Percentiles rank a stretch among this genome's conserved stretches.
Conservation (phyloP, 2,329 filamentous ascomycete genomes). For the Pyricularia sp. region DNA sequence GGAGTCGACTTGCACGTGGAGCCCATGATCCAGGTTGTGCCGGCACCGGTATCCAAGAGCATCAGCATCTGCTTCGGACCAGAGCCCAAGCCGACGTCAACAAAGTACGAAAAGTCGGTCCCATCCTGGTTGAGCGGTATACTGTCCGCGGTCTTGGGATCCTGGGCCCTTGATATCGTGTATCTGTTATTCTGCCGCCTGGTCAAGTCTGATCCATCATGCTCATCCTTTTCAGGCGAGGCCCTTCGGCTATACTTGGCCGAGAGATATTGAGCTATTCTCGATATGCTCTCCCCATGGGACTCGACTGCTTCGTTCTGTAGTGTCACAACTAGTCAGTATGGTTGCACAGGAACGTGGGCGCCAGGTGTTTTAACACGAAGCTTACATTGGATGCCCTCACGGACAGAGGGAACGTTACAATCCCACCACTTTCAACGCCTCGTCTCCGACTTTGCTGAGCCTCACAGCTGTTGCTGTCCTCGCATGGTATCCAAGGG, state of each 20-base stretch:
- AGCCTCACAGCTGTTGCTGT: slow-evolving; percentile 12
- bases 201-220: slow-evolving; percentile 11
- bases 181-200: slow-evolving; percentile 37
- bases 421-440: slow-evolving; percentile 9
- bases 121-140: slow-evolving; percentile 54
- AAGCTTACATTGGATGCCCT: slow-evolving; percentile 22
- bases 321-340: background rate
- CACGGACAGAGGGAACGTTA: slow-evolving; percentile 33
- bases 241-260: background rate
- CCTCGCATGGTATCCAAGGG: slow-evolving; percentile 29
- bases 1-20: slow-evolving; percentile 55
- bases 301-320: background rate
- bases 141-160: slow-evolving; percentile 35
- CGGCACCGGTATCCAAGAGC: slow-evolving; percentile 57
- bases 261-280: slow-evolving; percentile 1
- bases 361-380: slow-evolving; percentile 5
- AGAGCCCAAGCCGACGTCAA: slow-evolving; percentile 47
- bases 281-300: background rate
- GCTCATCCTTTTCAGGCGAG: background rate
- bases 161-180: slow-evolving; percentile 31
- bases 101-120: slow-evolving; percentile 57
- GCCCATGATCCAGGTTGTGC: slow-evolving; percentile 79
- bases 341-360: background rate
- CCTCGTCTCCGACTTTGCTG: slow-evolving; percentile 9
- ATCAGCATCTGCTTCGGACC: slow-evolving; percentile 44